Conservation (phyloP, 805 yeast species). For the Lipomyces yamanashiensis region DNA sequence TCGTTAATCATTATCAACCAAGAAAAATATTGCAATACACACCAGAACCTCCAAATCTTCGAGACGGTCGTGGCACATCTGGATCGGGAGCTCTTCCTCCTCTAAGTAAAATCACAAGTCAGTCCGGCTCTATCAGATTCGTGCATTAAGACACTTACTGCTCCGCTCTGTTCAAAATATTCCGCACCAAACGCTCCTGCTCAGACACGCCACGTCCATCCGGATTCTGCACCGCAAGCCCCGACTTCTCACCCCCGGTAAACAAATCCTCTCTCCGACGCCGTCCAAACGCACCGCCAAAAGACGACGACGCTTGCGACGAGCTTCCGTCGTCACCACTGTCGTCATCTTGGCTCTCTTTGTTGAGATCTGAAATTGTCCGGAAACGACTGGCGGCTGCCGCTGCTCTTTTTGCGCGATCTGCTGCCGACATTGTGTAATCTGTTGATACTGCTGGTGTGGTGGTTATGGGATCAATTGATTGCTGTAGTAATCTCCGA, state of each 20-base stretch:
- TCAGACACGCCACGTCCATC: constrained; percentile 39
- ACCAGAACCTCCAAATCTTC: constrained; percentile 23
- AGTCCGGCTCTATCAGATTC: neutral
- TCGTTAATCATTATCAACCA: neutral
- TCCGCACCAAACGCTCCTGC: constrained; percentile 42
- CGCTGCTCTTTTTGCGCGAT: constrained; percentile 28
- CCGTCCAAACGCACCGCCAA: constrained; percentile 15
- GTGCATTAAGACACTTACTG: constrained; percentile 14
- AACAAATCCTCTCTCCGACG: constrained; percentile 49
- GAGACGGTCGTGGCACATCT: constrained; percentile 9
- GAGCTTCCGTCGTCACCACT: constrained; percentile 41
- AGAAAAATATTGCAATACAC: neutral
- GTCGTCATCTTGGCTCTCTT: constrained; percentile 15
- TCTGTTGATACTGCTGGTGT: neutral
- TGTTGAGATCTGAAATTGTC: constrained; percentile 31
- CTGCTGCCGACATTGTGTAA: constrained; percentile 18
- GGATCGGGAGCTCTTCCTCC: constrained; percentile 20
- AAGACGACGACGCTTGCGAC: neutral
- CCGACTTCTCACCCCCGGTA: constrained; percentile 74
- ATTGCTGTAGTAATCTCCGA: too few relatives aligned
- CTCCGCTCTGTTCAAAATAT: constrained; percentile 47
- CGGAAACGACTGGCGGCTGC: constrained; percentile 31
- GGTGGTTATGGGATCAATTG: neutral
- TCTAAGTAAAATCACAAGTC: constrained; percentile 6
- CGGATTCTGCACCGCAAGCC: constrained; percentile 76